Base-by-base conservation (phyloP, 192 early-diverging fungal genomes). In the Paraglomus brasilianum region DNA sequence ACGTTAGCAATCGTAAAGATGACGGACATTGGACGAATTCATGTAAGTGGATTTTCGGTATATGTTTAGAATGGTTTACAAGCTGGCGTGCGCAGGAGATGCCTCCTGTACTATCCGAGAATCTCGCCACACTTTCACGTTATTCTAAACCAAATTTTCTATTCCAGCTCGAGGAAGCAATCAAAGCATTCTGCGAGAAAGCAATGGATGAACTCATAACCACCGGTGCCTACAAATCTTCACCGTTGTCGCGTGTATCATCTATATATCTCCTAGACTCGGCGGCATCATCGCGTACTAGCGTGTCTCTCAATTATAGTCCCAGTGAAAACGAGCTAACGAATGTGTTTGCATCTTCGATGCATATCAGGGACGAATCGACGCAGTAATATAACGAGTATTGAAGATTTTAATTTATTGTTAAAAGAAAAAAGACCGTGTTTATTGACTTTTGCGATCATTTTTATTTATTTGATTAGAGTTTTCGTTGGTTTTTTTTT, bases 1-100 rank as follows among this genome's bases (percentile, higher is more conserved):
- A 73, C 79, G 11, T 68, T 80, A 47, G 79, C 82, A 22, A 80
- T 86, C 65, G 79, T 79, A 6, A 77, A 77, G 47, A 72, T 81
- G 21, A 86, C 79, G 17, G 71, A 68, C 8, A 51, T 62, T 17
- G 82, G 85, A 4, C 65, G 75, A 8, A 21, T 42, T 44, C 77
- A 77, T 59, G 80, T 83, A 79, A 55, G 67, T 58, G 19, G 14
- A 24, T n/a, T n/a, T n/a, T n/a, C n/a, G n/a, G n/a, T n/a, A n/a
- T n/a, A n/a, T n/a, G n/a, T n/a, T n/a, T n/a, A n/a, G n/a, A 30
- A 30, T 30, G 30, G 30, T 3, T 30, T 30, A 30, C 30, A 30
- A 30, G 30, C 30, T 30, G 3, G 30, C 30, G 1, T 3, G 30
- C 30, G 3, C 3, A 3, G 30, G 3, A 30, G 30, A n/a, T n/a